A percentile compares a stretch with the other conserved stretches of the same genome.
Evolutionary conservation across 371 early-diverging fungal species (phyloP).

Genomic region (Apophysomyces trapeziformis): DNA sequence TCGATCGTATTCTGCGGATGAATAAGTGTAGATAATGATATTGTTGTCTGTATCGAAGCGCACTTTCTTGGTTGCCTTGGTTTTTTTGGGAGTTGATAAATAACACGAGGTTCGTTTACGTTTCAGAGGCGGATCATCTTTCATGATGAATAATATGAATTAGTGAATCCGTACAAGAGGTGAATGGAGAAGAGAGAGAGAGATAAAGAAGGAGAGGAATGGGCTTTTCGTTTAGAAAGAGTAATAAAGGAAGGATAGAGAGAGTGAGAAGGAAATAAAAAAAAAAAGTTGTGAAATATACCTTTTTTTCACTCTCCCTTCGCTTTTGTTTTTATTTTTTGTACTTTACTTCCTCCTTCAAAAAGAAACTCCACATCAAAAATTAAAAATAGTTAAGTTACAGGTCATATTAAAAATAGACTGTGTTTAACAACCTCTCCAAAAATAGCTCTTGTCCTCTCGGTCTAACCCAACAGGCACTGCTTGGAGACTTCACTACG

Average conservation of each 20-base stretch:
- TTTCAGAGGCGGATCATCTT: slow-evolving; percentile 20
- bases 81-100: background rate
- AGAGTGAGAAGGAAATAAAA: background rate
- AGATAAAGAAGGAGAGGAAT: slow-evolving; percentile 11
- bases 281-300: background rate
- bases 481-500: background rate
- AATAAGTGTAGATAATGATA: slow-evolving; percentile 20
- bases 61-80: slow-evolving; percentile 15
- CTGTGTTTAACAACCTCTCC: background rate
- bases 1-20: slow-evolving; percentile 22
- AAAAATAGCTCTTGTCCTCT: background rate
- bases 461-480: background rate
- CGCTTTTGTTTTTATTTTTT: background rate
- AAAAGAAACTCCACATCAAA: slow-evolving; percentile 7
- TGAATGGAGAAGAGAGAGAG: slow-evolving; percentile 6
- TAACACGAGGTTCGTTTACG: slow-evolving; percentile 16
- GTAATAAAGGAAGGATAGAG: background rate
- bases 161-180: too few relatives aligned
- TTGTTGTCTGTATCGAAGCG: slow-evolving; percentile 12
- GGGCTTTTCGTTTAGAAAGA: slow-evolving; percentile 9
- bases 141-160: background rate
- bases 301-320: background rate
- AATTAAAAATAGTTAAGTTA: slow-evolving; percentile 11
- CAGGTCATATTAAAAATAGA: background rate
- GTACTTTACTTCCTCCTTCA: background rate